Conservation (phyloP, 257 asterid genomes). For the Nicotiana knightiana region DNA sequence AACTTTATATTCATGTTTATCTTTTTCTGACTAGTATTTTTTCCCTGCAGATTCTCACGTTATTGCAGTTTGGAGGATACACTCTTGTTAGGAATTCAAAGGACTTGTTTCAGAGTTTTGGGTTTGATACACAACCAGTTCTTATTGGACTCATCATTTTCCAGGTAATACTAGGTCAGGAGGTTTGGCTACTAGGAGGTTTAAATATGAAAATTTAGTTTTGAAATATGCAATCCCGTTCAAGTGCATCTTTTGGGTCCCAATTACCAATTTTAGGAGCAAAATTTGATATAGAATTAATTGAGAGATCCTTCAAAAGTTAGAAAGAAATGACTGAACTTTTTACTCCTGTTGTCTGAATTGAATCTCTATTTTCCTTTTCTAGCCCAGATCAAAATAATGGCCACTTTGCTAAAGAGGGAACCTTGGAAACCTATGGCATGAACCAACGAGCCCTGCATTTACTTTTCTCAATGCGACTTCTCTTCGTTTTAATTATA, state of each 20-base stretch:
- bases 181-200: neutral
- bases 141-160: slow-evolving; percentile 92
- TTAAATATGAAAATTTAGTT: neutral
- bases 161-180: slow-evolving; percentile 48
- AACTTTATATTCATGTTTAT: neutral
- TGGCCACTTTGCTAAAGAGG: neutral
- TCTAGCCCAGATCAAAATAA: neutral
- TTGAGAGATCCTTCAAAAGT: neutral
- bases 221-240: neutral
- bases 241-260: slow-evolving; percentile 4
- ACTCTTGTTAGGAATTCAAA: slow-evolving; percentile 91
- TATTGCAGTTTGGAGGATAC: slow-evolving; percentile 95
- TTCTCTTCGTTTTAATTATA: neutral
- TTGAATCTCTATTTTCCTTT: neutral
- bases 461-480: neutral
- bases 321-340: neutral
- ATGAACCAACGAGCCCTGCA: neutral
- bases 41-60: slow-evolving; percentile 64
- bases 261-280: neutral
- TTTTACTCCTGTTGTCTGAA: neutral
- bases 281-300: neutral
- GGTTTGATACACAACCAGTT: slow-evolving; percentile 96
- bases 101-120: slow-evolving; percentile 92
- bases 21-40: neutral
- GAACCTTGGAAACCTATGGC: neutral